These are phyloP conservation scores for Pseudogymnoascus sp. DNA, from an alignment of 2,329 filamentous ascomycete genomes.

Conservation along the genomic window DNA sequence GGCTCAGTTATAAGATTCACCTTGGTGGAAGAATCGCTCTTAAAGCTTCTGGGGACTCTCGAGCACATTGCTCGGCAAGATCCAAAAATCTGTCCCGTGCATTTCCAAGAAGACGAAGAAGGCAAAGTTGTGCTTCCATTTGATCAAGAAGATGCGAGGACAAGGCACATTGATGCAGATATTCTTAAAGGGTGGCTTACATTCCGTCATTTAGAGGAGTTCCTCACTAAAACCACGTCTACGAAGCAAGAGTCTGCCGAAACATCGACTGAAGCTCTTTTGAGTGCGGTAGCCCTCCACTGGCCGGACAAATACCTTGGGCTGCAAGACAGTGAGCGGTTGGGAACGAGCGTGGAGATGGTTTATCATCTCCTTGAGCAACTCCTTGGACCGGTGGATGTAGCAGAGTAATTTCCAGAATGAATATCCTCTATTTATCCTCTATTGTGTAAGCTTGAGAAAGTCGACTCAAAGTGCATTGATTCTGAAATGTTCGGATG, in stretches of 20 bases:
- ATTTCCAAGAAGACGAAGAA: background rate
- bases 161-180: conserved; percentile 63
- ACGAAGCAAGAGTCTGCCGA: background rate
- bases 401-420: background rate
- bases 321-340: background rate
- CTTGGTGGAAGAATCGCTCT: conserved; percentile 54
- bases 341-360: background rate
- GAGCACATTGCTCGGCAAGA: conserved; percentile 58
- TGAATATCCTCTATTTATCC: background rate
- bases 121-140: background rate
- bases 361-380: background rate
- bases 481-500: background rate
- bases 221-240: conserved; percentile 28
- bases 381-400: background rate
- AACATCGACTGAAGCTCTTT: background rate
- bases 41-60: conserved; percentile 64
- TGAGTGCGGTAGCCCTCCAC: conserved; percentile 16
- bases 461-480: background rate
- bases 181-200: conserved; percentile 50
- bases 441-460: background rate
- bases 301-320: conserved; percentile 25
- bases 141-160: conserved; percentile 19
- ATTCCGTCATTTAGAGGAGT: conserved; percentile 36
- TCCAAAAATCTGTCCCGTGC: conserved; percentile 38
- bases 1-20: conserved; percentile 65